A percentile compares a stretch with the other conserved stretches of the same genome.
Evolutionary conservation across 805 yeast species (phyloP).

Genomic region (Saturnispora zaruensis): DNA sequence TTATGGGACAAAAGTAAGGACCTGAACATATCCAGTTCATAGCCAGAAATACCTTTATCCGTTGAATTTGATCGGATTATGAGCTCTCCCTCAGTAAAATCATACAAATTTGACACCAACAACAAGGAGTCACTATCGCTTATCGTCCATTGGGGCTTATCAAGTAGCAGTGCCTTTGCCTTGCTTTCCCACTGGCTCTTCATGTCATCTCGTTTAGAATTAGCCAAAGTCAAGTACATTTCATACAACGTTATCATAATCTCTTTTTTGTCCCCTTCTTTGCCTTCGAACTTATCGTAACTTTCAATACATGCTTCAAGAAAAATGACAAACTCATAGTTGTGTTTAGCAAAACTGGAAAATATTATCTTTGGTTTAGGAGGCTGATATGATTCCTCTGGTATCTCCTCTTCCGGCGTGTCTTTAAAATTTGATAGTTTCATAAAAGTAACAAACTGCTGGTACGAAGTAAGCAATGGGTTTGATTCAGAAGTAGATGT

Average conservation of each 20-base stretch:
- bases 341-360: conserved; percentile 77
- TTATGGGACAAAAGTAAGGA: conserved; percentile 53
- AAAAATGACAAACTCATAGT: conserved; percentile 83
- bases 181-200: conserved; percentile 52
- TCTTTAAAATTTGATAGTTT: conserved; percentile 12
- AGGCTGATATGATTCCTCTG: conserved; percentile 69
- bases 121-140: conserved; percentile 50
- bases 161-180: conserved; percentile 45
- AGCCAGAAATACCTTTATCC: conserved; percentile 15
- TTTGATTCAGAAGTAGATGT: conserved; percentile 22
- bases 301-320: conserved; percentile 83
- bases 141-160: conserved; percentile 32
- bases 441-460: conserved; percentile 31
- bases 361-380: conserved; percentile 85
- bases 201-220: conserved; percentile 23
- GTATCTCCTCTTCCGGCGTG: conserved; percentile 9
- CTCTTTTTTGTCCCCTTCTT: conserved; percentile 58
- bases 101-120: conserved; percentile 49
- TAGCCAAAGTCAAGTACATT: conserved; percentile 52
- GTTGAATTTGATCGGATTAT: conserved; percentile 22
- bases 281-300: conserved; percentile 69
- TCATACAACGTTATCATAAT: conserved; percentile 75
- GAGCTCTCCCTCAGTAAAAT: conserved; percentile 42
- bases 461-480: conserved; percentile 49
- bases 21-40: conserved; percentile 57